A percentile compares a stretch with the other conserved stretches of the same genome.
Conservation (phyloP, 345 rosid genomes). For the Xanthoceras sorbifolium region DNA sequence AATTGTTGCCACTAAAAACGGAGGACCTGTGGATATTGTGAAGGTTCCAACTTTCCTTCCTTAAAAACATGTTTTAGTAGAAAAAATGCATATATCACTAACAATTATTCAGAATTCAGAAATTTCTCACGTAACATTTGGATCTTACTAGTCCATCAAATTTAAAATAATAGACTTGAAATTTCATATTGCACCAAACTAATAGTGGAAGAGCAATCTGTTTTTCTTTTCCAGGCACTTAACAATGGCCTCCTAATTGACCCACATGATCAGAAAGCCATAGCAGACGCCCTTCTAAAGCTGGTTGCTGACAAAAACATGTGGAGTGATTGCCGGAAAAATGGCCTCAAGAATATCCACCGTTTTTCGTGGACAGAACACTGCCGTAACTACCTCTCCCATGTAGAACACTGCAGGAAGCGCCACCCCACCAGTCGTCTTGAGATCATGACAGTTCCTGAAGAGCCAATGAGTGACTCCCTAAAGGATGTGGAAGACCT, state of each 20-base stretch:
- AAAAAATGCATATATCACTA: background rate
- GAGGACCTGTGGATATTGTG: conserved; percentile 70
- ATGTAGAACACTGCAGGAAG: conserved; percentile 73
- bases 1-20: conserved; percentile 67
- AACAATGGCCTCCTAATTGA: conserved; percentile 67
- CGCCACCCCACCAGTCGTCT: conserved; percentile 73
- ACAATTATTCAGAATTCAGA: background rate
- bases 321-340: conserved; percentile 64
- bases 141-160: background rate
- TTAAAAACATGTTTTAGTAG: background rate
- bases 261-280: conserved; percentile 69
- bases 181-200: conserved; percentile 5
- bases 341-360: conserved; percentile 62
- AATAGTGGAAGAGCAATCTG: conserved; percentile 18
- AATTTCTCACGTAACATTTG: background rate
- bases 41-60: conserved; percentile 35
- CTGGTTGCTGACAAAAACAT: conserved; percentile 62
- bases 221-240: conserved; percentile 46
- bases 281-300: conserved; percentile 67
- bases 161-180: background rate
- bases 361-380: conserved; percentile 76
- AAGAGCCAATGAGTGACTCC: conserved; percentile 90
- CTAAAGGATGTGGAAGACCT: conserved; percentile 77
- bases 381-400: conserved; percentile 81
- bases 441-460: conserved; percentile 62